A percentile compares a stretch with the other conserved stretches of the same genome.
Evolutionary conservation across 2,329 filamentous ascomycete species (phyloP).

Genomic region (Nemania abortiva): DNA sequence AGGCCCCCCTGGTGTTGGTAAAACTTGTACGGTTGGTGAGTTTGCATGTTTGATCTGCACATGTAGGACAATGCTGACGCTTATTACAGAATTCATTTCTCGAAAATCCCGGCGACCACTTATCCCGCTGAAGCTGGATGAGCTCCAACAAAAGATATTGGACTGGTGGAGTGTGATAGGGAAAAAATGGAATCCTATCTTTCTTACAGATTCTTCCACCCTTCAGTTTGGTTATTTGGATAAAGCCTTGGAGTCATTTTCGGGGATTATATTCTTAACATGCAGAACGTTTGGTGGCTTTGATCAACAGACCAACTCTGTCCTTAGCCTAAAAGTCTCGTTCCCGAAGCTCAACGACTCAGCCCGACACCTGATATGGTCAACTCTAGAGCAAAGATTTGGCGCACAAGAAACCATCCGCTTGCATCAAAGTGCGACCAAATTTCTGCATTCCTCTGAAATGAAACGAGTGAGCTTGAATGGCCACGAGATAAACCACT

Average conservation of each 20-base stretch:
- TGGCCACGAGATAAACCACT: conserved; percentile 11
- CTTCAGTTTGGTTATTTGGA: too few species aligned
- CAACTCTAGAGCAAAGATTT: neutral
- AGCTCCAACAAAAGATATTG: neutral
- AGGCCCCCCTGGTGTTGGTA: conserved; percentile 16
- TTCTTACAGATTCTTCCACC: too few species aligned
- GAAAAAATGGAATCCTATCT: conserved; percentile 6
- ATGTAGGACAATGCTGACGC: neutral
- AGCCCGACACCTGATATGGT: neutral
- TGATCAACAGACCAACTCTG: neutral
- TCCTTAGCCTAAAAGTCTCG: neutral
- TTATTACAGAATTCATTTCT: conserved; percentile 6
- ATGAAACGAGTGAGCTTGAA: neutral
- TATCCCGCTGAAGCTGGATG: neutral
- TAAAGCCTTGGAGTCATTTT: too few species aligned
- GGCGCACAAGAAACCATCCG: neutral
- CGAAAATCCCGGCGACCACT: conserved; percentile 4
- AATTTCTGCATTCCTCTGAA: conserved; percentile 2
- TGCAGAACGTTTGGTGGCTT: too few species aligned
- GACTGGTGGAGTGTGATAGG: neutral
- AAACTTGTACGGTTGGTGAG: conserved; percentile 21
- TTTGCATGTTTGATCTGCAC: neutral
- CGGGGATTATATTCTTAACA: too few species aligned
- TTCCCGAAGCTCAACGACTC: neutral
- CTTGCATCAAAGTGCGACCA: conserved; percentile 19